phyloP scores from a whole-genome alignment of 768 basidiomycete genomes.

The Amyloporia xantha region DNA sequence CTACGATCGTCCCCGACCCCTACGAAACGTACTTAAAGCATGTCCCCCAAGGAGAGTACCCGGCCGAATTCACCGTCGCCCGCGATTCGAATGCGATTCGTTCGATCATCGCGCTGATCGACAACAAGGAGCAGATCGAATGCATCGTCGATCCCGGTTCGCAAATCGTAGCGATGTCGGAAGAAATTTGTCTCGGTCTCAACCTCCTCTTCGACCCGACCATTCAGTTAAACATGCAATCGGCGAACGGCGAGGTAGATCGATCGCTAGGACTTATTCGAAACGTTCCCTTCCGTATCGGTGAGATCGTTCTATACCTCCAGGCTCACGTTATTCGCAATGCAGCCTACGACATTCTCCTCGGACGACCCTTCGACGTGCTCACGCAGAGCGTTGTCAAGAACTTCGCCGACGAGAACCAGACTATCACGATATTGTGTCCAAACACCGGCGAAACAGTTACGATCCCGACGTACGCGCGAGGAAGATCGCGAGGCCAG shows the following conservation, averaged over 20 bases:
- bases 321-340: slow-evolving; percentile 4
- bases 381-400: slow-evolving; percentile 5
- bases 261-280: slow-evolving; percentile 8
- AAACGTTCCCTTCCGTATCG: slow-evolving; percentile 1
- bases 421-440: slow-evolving; percentile 5
- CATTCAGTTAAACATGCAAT: slow-evolving; percentile 10
- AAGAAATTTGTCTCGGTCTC: slow-evolving; percentile 7
- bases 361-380: slow-evolving; percentile 6
- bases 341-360: slow-evolving; percentile 7
- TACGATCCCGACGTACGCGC: slow-evolving; percentile 5
- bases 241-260: slow-evolving; percentile 7
- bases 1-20: slow-evolving; percentile 10
- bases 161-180: slow-evolving; percentile 20
- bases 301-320: slow-evolving; percentile 2
- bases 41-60: background rate
- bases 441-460: slow-evolving; percentile 8
- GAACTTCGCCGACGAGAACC: slow-evolving; percentile 3
- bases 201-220: slow-evolving; percentile 11
- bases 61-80: slow-evolving; percentile 3
- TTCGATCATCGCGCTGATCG: slow-evolving; percentile 9
- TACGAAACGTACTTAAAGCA: slow-evolving; percentile 7
- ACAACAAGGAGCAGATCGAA: slow-evolving; percentile 5
- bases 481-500: slow-evolving; percentile 1
- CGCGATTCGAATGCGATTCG: slow-evolving; percentile 13
- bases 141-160: slow-evolving; percentile 19